phyloP scores from a whole-genome alignment of 2,329 filamentous ascomycete genomes.

The Paraphaeosphaeria minitans region DNA sequence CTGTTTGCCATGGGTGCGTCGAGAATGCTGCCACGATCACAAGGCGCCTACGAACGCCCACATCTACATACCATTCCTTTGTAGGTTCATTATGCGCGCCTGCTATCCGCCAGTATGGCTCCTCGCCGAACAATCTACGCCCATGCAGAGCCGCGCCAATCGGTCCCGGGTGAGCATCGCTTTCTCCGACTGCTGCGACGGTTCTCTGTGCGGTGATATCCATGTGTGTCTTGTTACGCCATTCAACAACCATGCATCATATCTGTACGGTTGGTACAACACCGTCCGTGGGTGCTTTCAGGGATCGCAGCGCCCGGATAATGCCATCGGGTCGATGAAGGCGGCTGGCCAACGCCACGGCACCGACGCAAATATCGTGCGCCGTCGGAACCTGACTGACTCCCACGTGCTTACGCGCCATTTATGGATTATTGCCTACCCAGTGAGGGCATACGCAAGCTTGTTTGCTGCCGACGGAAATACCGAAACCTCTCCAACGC shows the following conservation, averaged over 20 bases:
- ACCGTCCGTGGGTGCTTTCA: background rate
- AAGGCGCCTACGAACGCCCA: background rate
- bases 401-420: background rate
- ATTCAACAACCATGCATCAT: background rate
- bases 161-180: background rate
- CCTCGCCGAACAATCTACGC: slow-evolving; percentile 3
- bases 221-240: background rate
- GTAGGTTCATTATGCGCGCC: background rate
- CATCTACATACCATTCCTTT: too few species aligned
- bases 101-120: slow-evolving; percentile 1
- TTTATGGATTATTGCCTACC: background rate
- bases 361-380: background rate
- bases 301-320: background rate
- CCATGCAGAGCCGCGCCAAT: slow-evolving; percentile 1
- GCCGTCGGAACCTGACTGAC: background rate
- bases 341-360: background rate
- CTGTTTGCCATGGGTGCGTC: background rate
- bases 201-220: background rate
- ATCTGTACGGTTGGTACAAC: background rate
- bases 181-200: background rate
- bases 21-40: background rate
- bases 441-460: background rate
- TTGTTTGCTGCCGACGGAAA: background rate
- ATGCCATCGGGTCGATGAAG: background rate
- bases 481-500: background rate